These are phyloP conservation scores for Chlamydomonas reinhardtii DNA, from an alignment of 163 green algal genomes.

Conservation along the genomic window DNA sequence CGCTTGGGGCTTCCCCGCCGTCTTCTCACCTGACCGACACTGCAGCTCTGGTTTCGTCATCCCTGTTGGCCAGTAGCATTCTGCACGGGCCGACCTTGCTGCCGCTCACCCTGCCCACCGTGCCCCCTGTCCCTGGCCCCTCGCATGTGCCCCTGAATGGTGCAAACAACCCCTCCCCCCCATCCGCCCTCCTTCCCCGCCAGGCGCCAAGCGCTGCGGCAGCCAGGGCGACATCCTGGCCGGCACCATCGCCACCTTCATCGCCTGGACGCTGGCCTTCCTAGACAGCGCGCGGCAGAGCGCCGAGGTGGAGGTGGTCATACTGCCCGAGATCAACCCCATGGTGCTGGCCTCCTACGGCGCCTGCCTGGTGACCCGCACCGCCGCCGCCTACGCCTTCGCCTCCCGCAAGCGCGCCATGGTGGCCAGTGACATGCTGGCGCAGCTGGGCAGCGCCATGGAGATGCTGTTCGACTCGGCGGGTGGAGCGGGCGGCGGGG, in stretches of 20 bases:
- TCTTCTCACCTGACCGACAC: no score
- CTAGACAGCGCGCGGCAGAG: slow-evolving; percentile 29
- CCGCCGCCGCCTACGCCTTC: slow-evolving; percentile 71
- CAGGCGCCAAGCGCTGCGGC: slow-evolving; percentile 74
- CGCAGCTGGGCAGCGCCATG: slow-evolving; percentile 67
- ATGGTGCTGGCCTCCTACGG: slow-evolving; percentile 77
- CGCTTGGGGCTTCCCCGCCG: no score
- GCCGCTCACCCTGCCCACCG: no score
- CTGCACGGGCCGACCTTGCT: no score
- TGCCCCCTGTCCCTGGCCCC: no score
- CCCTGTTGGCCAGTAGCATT: no score
- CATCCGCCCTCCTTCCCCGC: no score
- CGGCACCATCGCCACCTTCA: slow-evolving; percentile 75
- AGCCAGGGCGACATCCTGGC: slow-evolving; percentile 89
- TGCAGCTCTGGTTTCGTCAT: no score
- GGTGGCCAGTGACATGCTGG: slow-evolving; percentile 82
- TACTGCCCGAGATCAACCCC: slow-evolving; percentile 60
- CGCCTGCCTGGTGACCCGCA: slow-evolving; percentile 67
- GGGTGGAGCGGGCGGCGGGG: background rate
- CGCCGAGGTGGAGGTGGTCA: slow-evolving; percentile 37
- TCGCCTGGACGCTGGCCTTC: slow-evolving; percentile 70
- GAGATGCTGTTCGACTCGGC: slow-evolving; percentile 55
- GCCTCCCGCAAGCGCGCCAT: slow-evolving; percentile 72
- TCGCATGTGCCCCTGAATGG: no score
- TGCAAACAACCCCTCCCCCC: no score